Evolutionary conservation across 495 filamentous ascomycete species (phyloP), one percentile per base, ranked within the genome.

Genomic region (Penicillium canariense): DNA sequence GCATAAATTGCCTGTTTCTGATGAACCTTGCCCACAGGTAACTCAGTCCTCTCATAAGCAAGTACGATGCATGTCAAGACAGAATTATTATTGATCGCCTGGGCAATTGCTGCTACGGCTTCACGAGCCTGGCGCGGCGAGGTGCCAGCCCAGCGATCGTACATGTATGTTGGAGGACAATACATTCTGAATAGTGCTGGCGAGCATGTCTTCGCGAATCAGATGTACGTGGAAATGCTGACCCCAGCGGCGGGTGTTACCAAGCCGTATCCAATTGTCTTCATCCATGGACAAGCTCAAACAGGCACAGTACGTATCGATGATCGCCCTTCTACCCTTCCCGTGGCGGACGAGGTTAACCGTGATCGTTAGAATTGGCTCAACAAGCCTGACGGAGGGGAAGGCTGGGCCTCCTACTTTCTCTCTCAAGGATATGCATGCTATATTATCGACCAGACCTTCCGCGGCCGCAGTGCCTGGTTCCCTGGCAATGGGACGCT

Each of bases 181-280:
- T 79, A 77, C 55, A 61, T 71, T 7, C 22, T 61, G 12, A 61
- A 69, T 47, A 34, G 40, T 18, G 46, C 55, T n/a, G 72, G 74
- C 31, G 54, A 64, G 9, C 69, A 77, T 58, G 49, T 74, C 9
- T 65, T 77, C 42, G 62, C 68, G 20, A 74, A 73, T 35, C 78
- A 82, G 68, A 81, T 82, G 67, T 82, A 83, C 60, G 80, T 83
- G n/a, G 81, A 84, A 65, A 70, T 75, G 35, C 60, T 84, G 35
- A 66, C 63, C 11, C 80, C 80, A 0, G 9, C 36, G 5, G 52
- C 10, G 12, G 58, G 54, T 5, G 43, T 27, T 27, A 27, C 55
- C 43, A 50, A 68, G 55, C 54, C 61, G 4, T 67, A 70, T 54
- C 81, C 81, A 1, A 62, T 84, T 17, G 61, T 85, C 38, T 75